Base-by-base conservation (phyloP, 2,329 filamentous ascomycete genomes). In the Cordyceps militaris region DNA sequence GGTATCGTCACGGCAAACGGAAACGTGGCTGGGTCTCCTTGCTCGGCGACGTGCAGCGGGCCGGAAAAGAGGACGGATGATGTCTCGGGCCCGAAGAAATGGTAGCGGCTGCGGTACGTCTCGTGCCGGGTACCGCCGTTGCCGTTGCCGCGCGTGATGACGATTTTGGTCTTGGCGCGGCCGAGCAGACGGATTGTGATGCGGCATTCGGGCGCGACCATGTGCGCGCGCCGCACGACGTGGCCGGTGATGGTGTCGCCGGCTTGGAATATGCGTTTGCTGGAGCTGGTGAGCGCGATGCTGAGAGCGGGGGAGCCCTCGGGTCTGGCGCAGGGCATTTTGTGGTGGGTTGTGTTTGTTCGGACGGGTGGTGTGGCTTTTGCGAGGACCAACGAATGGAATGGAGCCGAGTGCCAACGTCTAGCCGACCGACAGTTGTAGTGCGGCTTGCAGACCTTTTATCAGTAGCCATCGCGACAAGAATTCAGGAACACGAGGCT, bases 221-320 rank as follows among this genome's bases (percentile, higher is more conserved):
- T 50, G 9, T 50, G 52, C 34, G 46, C 46, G 13, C 23, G 52
- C 19, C 57, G 52, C 14, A 59, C 14, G 16, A 56, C 57, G 7
- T 56, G 43, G 21, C 52, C 57, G 32, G 51, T 47, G 30, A 59
- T 50, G 19, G 47, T 59, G 28, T 59, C 57, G 16, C 57, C 57
- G n/a, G 57, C 24, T 24, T 56, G 44, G 11, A 42, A 56, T 14
- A 56, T 23, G 23, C 10, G 34, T 16, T 50, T 49, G 19, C 16
- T 23, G 1, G 44, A 21, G 2, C 44, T 36, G 7, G 44, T 36
- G 24, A 57, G 55, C 10, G 36, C 30, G 13, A 56, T 57, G 19
- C 55, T 50, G n/a, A 57, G 26, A 2, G 55, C 46, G 0, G 32
- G 24, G 16, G 46, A 57, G 6, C 46, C 54, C 13, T 34, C 26